Percentiles rank a stretch among this genome's conserved stretches.
phyloP scores from a whole-genome alignment of 306 rosid genomes.

The Fagus sylvatica region DNA sequence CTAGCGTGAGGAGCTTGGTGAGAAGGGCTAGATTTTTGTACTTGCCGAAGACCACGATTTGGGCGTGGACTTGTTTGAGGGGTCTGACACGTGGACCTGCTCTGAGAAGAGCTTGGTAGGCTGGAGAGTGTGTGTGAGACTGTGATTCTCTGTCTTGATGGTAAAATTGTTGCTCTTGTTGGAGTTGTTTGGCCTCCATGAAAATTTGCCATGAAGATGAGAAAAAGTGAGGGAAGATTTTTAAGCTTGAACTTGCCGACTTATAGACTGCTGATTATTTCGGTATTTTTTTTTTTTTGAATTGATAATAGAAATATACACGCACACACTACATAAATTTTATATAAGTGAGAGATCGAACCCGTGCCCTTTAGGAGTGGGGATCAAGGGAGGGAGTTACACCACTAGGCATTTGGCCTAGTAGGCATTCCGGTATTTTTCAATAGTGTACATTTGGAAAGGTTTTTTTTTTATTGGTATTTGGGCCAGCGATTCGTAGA shows the following conservation, averaged over 20 bases:
- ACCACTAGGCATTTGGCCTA: too few relatives aligned
- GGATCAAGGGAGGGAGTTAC: too few relatives aligned
- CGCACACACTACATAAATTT: too few relatives aligned
- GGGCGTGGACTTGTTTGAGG: constrained; percentile 78
- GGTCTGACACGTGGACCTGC: constrained; percentile 63
- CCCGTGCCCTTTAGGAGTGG: too few relatives aligned
- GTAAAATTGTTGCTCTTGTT: constrained; percentile 1
- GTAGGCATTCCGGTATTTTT: too few relatives aligned
- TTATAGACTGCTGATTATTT: too few relatives aligned
- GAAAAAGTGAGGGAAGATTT: neutral
- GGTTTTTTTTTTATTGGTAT: too few relatives aligned
- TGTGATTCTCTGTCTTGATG: constrained; percentile 8
- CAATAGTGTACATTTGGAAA: too few relatives aligned
- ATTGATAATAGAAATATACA: too few relatives aligned
- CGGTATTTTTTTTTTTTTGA: too few relatives aligned
- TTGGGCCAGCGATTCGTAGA: too few relatives aligned
- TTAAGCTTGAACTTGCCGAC: neutral
- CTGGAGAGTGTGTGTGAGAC: constrained; percentile 41
- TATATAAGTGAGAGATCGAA: too few relatives aligned
- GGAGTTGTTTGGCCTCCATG: constrained; percentile 44
- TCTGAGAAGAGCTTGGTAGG: constrained; percentile 53
- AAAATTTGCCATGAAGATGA: constrained; percentile 13
- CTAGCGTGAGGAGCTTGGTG: constrained; percentile 71
- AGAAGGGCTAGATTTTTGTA: constrained; percentile 65
- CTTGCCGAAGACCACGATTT: constrained; percentile 60